These are phyloP conservation scores for Fraxinus dipetala DNA, from an alignment of 305 asterid species.

Conservation along the genomic window DNA sequence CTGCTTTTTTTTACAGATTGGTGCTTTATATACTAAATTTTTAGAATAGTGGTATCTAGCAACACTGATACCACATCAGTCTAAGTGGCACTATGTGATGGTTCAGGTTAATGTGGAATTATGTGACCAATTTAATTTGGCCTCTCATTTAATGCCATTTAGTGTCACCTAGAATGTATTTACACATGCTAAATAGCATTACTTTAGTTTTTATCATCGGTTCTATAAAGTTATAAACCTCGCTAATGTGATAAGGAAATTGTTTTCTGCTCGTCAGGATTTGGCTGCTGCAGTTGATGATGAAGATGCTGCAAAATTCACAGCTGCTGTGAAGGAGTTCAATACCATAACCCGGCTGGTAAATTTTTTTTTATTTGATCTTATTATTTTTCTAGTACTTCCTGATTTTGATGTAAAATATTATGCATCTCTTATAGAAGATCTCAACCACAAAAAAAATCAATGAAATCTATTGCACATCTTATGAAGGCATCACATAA, in stretches of 20 bases:
- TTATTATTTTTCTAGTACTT: neutral
- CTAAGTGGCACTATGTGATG: neutral
- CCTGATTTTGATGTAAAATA: neutral
- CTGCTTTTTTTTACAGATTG: neutral
- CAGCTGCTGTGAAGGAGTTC: constrained; percentile 36
- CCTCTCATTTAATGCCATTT: neutral
- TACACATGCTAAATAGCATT: neutral
- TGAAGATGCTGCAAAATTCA: constrained; percentile 38
- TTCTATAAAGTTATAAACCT: neutral
- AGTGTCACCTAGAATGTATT: neutral
- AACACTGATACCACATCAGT: neutral
- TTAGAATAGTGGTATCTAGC: neutral
- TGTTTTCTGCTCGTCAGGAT: constrained; percentile 24
- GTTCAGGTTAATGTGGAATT: neutral
- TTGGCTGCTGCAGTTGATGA: constrained; percentile 46
- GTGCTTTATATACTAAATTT: neutral
- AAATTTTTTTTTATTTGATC: neutral
- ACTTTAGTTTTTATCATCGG: neutral
- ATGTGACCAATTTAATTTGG: neutral
- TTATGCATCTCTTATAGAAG: neutral
- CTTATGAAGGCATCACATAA: neutral
- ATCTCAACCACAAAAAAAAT: neutral
- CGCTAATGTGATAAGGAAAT: neutral
- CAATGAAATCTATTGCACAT: neutral
- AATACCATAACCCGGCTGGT: constrained; percentile 45